Evolutionary conservation across 331 rosid species (phyloP).

Genomic region (Stylosanthes scabra): DNA sequence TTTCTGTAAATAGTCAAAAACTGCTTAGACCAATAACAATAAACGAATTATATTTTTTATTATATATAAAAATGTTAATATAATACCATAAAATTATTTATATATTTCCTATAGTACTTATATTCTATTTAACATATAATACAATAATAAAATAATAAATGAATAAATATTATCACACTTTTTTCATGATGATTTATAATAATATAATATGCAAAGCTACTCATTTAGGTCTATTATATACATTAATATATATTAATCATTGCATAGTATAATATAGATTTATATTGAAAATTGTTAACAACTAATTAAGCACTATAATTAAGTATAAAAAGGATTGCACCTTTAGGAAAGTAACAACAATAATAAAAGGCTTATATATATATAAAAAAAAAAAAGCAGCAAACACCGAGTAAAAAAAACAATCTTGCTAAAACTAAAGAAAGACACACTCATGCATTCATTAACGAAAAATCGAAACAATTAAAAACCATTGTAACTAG

Average conservation of each 20-base stretch:
- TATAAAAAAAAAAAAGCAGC: too few species aligned
- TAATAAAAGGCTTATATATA: too few species aligned
- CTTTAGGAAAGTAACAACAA: not conserved
- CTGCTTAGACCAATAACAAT: too few species aligned
- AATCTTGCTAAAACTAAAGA: constrained; percentile 8
- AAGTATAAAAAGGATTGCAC: not conserved
- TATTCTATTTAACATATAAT: too few species aligned
- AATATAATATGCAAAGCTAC: not conserved
- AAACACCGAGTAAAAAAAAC: not conserved
- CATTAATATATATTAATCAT: not conserved
- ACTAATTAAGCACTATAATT: not conserved
- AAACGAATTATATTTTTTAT: too few species aligned
- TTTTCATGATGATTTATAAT: too few species aligned
- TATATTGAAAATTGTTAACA: not conserved
- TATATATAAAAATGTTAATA: too few species aligned
- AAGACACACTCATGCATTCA: constrained; percentile 26
- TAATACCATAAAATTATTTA: too few species aligned
- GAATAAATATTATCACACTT: too few species aligned
- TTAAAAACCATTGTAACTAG: constrained; percentile 32
- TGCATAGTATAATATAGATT: not conserved
- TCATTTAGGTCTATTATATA: not conserved
- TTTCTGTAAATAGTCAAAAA: too few species aligned
- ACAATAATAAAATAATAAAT: too few species aligned
- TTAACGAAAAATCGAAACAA: constrained; percentile 18
- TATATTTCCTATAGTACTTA: too few species aligned